phyloP scores from a whole-genome alignment of 176 grass and related monocot genomes.

The Aegilops longissima region DNA sequence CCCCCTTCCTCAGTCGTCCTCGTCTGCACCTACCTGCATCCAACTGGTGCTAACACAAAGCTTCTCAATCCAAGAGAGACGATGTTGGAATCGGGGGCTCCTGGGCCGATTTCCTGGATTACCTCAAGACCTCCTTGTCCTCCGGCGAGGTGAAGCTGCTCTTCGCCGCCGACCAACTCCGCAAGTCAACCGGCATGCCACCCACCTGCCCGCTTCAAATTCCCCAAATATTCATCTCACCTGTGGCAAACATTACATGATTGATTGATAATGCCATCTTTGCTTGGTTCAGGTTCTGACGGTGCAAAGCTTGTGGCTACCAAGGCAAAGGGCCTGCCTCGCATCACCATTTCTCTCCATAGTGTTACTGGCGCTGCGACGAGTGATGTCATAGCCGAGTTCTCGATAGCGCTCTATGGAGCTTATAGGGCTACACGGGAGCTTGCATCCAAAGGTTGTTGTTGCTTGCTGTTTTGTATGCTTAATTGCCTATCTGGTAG shows the following conservation, averaged over 20 bases:
- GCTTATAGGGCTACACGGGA: slow-evolving; percentile 49
- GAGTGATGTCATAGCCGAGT: slow-evolving; percentile 57
- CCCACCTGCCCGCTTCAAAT: background rate
- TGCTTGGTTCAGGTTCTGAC: slow-evolving; percentile 32
- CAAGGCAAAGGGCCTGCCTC: slow-evolving; percentile 91
- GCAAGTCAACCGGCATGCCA: background rate
- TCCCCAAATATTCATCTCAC: background rate
- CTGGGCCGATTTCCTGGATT: slow-evolving; percentile 79
- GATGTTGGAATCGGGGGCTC: slow-evolving; percentile 82
- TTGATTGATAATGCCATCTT: background rate
- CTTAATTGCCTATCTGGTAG: background rate
- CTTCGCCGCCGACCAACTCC: background rate
- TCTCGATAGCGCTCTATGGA: slow-evolving; percentile 58
- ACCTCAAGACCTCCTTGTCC: slow-evolving; percentile 66
- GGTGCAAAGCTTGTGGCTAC: slow-evolving; percentile 53
- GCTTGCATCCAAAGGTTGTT: slow-evolving; percentile 53
- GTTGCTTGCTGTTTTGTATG: background rate
- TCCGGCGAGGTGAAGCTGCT: slow-evolving; percentile 59
- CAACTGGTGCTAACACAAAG: background rate
- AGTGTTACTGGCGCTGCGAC: slow-evolving; percentile 31
- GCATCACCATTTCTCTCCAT: slow-evolving; percentile 61
- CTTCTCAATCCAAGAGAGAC: slow-evolving; percentile 50
- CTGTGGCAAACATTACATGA: background rate
- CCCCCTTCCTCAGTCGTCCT: no score
- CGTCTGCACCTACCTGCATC: background rate